Percentiles rank a stretch among this genome's conserved stretches.
Conservation (phyloP, 2,329 filamentous ascomycete species). For the Teratosphaeria epicoccoides region DNA sequence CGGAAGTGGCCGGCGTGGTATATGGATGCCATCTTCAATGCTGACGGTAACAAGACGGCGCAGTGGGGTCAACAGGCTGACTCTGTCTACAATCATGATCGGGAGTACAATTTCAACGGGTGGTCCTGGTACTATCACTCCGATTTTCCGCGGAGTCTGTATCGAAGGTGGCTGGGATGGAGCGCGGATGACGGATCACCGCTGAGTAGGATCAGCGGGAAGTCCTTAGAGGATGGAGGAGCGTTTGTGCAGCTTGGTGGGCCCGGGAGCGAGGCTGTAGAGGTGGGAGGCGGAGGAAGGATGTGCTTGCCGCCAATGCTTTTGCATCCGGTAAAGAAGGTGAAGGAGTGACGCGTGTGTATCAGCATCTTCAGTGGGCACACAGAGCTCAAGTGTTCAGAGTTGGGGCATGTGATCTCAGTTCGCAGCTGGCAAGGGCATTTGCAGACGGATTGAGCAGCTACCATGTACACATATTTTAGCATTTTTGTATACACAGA, state of each 20-base stretch:
- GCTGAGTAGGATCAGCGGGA: constrained; percentile 36
- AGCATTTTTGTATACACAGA: too few species aligned
- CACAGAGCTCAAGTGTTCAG: too few species aligned
- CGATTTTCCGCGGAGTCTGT: constrained; percentile 69
- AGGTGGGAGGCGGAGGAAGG: constrained; percentile 28
- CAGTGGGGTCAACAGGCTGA: constrained; percentile 35
- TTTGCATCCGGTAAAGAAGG: constrained; percentile 37
- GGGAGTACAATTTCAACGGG: constrained; percentile 80
- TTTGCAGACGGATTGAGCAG: too few species aligned
- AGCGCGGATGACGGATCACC: constrained; percentile 17
- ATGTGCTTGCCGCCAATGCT: constrained; percentile 39
- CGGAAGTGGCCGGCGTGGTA: constrained; percentile 74
- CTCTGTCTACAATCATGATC: constrained; percentile 44
- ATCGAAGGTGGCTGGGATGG: constrained; percentile 76
- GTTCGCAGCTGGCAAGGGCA: too few species aligned
- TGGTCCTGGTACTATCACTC: constrained; percentile 89
- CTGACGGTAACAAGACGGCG: constrained; percentile 44
- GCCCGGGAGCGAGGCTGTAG: constrained; percentile 41
- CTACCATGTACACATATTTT: too few species aligned
- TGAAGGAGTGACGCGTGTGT: constrained; percentile 1
- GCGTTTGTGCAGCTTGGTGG: constrained; percentile 26
- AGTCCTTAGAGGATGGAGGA: constrained; percentile 36
- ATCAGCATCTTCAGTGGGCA: too few species aligned
- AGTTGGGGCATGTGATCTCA: too few species aligned
- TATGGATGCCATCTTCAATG: constrained; percentile 70